phyloP scores from a whole-genome alignment of 352 stramenopile genomes.

The Globisporangium paddicum region DNA sequence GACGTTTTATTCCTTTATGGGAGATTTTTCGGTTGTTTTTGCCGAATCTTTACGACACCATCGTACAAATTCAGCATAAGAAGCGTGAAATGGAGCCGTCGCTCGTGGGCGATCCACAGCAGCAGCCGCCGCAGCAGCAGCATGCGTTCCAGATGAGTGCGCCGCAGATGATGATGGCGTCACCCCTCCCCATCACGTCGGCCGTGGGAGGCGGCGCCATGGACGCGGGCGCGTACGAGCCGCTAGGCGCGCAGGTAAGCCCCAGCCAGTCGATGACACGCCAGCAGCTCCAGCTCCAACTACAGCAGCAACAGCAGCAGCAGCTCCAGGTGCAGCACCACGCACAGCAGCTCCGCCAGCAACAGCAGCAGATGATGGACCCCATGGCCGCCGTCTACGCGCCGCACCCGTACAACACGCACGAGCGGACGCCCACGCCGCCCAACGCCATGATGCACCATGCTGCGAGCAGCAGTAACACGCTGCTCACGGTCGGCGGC shows the following conservation, averaged over 20 bases:
- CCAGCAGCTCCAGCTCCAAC: slow-evolving; percentile 14
- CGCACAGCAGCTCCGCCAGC: slow-evolving; percentile 15
- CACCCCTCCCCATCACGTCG: neutral
- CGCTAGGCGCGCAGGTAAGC: neutral
- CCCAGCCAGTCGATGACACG: slow-evolving; percentile 7
- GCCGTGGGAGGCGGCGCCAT: neutral
- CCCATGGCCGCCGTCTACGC: slow-evolving; percentile 13
- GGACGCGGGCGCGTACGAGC: slow-evolving; percentile 6
- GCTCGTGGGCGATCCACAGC: neutral
- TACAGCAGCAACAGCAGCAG: slow-evolving; percentile 5
- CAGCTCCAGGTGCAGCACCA: neutral
- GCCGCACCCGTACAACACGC: slow-evolving; percentile 9
- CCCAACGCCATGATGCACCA: slow-evolving; percentile 13
- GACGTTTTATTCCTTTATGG: no score
- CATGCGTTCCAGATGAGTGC: no score
- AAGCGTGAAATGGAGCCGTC: no score
- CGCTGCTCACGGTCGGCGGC: neutral
- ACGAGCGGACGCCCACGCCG: slow-evolving; percentile 14
- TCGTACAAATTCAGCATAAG: no score
- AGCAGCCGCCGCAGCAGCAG: neutral
- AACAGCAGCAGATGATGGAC: slow-evolving; percentile 13
- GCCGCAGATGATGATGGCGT: neutral
- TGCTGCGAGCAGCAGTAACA: neutral
- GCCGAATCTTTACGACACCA: no score
- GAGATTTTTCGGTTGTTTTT: no score